These are phyloP conservation scores for Avena sativa DNA, from an alignment of 176 grass and related monocot genomes.

Conservation along the genomic window DNA sequence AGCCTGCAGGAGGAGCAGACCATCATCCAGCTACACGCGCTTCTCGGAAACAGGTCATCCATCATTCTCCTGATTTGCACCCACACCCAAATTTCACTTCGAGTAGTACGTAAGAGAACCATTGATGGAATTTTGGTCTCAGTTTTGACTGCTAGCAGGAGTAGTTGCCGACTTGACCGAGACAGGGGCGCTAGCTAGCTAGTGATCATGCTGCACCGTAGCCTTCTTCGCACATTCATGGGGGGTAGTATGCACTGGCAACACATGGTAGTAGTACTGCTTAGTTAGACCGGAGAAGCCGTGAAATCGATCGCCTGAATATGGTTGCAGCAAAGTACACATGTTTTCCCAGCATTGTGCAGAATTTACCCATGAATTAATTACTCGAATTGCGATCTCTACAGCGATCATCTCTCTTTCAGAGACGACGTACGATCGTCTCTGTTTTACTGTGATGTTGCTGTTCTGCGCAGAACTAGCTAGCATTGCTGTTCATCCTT, in stretches of 20 bases:
- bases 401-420: not conserved
- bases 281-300: not conserved
- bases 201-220: conserved; percentile 1
- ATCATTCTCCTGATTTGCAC: not conserved
- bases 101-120: not conserved
- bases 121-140: not conserved
- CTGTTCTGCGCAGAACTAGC: not conserved
- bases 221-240: conserved; percentile 54
- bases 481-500: not conserved
- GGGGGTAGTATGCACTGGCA: not conserved
- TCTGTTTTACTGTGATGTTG: too few relatives aligned
- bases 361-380: not conserved
- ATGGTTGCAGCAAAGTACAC: not conserved
- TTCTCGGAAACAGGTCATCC: conserved; percentile 60
- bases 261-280: not conserved
- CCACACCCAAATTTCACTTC: not conserved
- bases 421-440: not conserved
- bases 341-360: not conserved
- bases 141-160: conserved; percentile 35
- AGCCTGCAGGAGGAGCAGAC: conserved; percentile 76
- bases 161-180: not conserved
- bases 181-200: not conserved
- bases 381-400: not conserved
- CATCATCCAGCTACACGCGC: conserved; percentile 73
- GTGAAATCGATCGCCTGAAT: not conserved